phyloP scores from a whole-genome alignment of 305 asterid species.

The Andrographis paniculata region DNA sequence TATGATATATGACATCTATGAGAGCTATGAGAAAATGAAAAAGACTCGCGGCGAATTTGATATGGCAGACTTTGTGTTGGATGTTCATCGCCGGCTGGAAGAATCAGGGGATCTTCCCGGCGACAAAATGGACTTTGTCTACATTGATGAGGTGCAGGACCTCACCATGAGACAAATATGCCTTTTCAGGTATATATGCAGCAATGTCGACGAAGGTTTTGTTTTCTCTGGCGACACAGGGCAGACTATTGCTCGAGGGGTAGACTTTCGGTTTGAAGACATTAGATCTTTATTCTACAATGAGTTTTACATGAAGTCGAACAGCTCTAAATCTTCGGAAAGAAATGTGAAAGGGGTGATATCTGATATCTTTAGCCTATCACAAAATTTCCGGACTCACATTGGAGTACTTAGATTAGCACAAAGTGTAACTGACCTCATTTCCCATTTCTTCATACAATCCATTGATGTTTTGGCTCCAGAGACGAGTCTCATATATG shows the following conservation, averaged over 20 bases:
- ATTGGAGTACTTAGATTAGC: slow-evolving; percentile 61
- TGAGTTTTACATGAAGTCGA: slow-evolving; percentile 37
- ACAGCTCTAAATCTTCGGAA: slow-evolving; percentile 16
- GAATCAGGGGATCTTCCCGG: slow-evolving; percentile 27
- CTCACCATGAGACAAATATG: slow-evolving; percentile 61
- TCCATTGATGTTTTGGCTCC: slow-evolving; percentile 51
- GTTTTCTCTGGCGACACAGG: slow-evolving; percentile 76
- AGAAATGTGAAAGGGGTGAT: slow-evolving; percentile 40
- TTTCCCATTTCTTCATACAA: slow-evolving; percentile 46
- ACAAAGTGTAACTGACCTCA: slow-evolving; percentile 58
- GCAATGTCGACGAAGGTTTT: slow-evolving; percentile 53
- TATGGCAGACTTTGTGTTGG: slow-evolving; percentile 58
- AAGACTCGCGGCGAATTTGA: slow-evolving; percentile 44
- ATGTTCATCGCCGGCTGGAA: slow-evolving; percentile 46
- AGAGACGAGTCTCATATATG: slow-evolving; percentile 53
- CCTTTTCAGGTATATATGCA: slow-evolving; percentile 52
- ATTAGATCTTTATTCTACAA: slow-evolving; percentile 53
- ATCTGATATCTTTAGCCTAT: slow-evolving; percentile 38
- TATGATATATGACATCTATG: slow-evolving; percentile 42
- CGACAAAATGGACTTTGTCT: slow-evolving; percentile 69
- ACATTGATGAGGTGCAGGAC: slow-evolving; percentile 79
- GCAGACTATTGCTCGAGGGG: slow-evolving; percentile 65
- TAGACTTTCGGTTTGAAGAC: slow-evolving; percentile 68
- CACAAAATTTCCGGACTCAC: slow-evolving; percentile 64
- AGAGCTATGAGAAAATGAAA: slow-evolving; percentile 60